Evolutionary conservation across 2,329 filamentous ascomycete genomes (phyloP), one percentile per base, ranked within the genome.

Genomic region (Xylaria sp.): DNA sequence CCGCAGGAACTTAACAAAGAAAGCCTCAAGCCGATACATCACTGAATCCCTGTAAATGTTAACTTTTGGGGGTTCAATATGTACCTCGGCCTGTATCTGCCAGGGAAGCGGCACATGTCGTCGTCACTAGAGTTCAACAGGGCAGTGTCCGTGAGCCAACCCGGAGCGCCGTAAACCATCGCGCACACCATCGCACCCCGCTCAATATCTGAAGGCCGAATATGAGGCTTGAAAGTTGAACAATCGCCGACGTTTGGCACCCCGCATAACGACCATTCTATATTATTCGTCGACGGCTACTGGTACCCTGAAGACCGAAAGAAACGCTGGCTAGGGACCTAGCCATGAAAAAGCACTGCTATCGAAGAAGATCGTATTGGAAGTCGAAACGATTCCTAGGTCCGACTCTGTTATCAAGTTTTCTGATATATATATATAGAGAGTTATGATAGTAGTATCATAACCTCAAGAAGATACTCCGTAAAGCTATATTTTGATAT

Each of bases 81-180:
- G 37, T 28, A 46, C 13, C 18, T 20, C 28, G 15, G 25, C n/a
- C 1, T 15, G 20, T 41, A 25, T 20, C 31, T 48, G 48, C 28
- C 8, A 46, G 41, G 41, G 48, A 52, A 20, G 15, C 39, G 9
- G 12, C 48, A 48, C 20, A 60, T 44, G 31, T 55, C 57, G 31
- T 20, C 48, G 8, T 34, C 23, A 39, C 54, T 60, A 48, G 13
- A 65, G 46, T 65, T 52, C 34, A 13, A 34, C 13, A 23, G 55
- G 9, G 9, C 12, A 25, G 12, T 50, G 23, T n/a, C 5, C 10
- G 7, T 18, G 23, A 34, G 28, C 31, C 55, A 51, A 51, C 23
- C 31, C 37, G 54, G 9, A 54, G 28, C 20, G 13, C 13, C 39
- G 6, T 20, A 48, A 28, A 28, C 28, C 28, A 28, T 28, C 28